Base-by-base conservation (phyloP, 805 yeast genomes). In the Naumovozyma baii region DNA sequence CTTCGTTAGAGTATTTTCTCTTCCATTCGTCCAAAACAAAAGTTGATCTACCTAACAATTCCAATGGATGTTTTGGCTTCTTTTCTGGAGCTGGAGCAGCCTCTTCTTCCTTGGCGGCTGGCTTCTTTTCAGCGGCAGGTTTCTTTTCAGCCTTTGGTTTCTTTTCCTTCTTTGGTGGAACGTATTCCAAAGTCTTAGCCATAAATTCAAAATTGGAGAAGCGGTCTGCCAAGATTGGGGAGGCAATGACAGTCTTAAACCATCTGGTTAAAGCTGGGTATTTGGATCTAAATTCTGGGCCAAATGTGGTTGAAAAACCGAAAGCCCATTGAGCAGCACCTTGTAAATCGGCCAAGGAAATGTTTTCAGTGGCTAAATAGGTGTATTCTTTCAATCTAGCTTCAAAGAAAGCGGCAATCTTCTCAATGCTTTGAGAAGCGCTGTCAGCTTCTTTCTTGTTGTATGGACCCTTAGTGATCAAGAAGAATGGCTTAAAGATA, bases 1-100 rank as follows among this genome's bases (percentile, higher is more conserved):
- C 97, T 71, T 86, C 90, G 77, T 90, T 92, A 49, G 96, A 87
- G 82, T 92, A 90, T 51, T 70, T 69, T 73, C 96, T 83, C 79
- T 92, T 92, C 94, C 96, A 88, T 68, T 85, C 92, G 62, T 90
- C 96, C 48, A 90, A 57, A 54, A 79, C 69, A 53, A 72, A 69
- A 46, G 80, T 57, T 45, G 85, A 64, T 62, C 76, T 81, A 57
- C 92, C 94, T 50, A 90, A 77, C 44, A 72, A 69, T 64, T 78
- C 94, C 64, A 88, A 77, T 61, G 97, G 96, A 72, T 90, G 97
- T 68, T 82, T 83, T 52, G 87, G 74, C 72, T 83, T 83, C 71
- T 81, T 80, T 55, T 69, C 52, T 39, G 48, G 47, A 29, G 41
- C 46, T 8, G 40, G 46, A 16, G 48, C 62, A 20, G 48, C 48